Percentiles rank a stretch among this genome's conserved stretches.
These are phyloP conservation scores for Xylariaceae sp. DNA, from an alignment of 2,329 filamentous ascomycete species.

Conservation along the genomic window DNA sequence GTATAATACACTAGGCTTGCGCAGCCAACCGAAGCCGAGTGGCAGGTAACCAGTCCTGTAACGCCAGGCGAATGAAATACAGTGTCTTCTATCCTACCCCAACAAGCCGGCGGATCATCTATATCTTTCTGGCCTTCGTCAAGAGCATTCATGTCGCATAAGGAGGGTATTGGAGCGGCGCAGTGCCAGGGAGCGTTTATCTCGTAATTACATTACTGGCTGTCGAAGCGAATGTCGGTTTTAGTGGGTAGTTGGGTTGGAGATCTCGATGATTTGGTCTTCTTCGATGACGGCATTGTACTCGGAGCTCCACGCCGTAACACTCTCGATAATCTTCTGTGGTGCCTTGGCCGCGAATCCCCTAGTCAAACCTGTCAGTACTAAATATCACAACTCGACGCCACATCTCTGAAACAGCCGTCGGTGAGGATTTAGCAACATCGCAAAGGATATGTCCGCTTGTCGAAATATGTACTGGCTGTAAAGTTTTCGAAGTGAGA, in stretches of 20 bases:
- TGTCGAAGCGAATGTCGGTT: background rate
- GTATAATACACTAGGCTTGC: background rate
- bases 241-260: conserved; percentile 13
- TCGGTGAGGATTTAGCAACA: background rate
- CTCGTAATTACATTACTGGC: conserved; percentile 5
- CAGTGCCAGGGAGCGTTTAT: conserved; percentile 5
- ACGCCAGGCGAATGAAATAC: conserved; percentile 16
- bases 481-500: conserved; percentile 1
- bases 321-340: conserved; percentile 69
- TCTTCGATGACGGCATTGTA: conserved; percentile 76
- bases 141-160: conserved; percentile 2
- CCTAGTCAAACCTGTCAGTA: conserved; percentile 54
- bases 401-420: background rate
- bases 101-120: conserved; percentile 3
- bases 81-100: conserved; percentile 1
- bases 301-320: conserved; percentile 64
- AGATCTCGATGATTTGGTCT: conserved; percentile 69
- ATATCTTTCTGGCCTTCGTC: conserved; percentile 2
- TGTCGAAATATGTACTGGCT: background rate
- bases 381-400: background rate
- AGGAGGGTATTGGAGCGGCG: conserved; percentile 10
- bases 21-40: background rate
- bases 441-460: background rate
- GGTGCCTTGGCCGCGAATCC: conserved; percentile 80
- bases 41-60: conserved; percentile 3